Conservation (phyloP, 129 eudicot genomes). For the Flaveria linearis region DNA sequence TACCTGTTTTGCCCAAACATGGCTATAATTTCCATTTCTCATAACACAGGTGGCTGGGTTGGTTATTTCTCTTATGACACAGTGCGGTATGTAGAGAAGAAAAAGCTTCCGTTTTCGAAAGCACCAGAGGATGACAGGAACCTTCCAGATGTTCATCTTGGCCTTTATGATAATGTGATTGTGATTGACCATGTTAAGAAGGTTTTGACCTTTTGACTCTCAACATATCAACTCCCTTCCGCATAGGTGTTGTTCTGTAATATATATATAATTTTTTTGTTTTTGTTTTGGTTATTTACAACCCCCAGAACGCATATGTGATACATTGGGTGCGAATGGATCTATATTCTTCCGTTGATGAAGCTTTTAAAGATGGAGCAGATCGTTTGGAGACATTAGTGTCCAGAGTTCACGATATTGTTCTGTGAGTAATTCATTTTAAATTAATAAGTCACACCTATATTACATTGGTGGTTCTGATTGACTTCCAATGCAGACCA, state of each 20-base stretch:
- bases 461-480: conserved; percentile 22
- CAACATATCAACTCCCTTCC: conserved; percentile 8
- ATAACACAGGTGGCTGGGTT: conserved; percentile 93
- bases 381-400: conserved; percentile 63
- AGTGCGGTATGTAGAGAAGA: conserved; percentile 94
- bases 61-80: conserved; percentile 99
- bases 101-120: conserved; percentile 80
- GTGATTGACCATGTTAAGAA: conserved; percentile 98
- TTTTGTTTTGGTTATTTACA: neutral
- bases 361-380: conserved; percentile 75
- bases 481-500: conserved; percentile 58
- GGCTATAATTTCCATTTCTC: conserved; percentile 15
- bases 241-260: conserved; percentile 9
- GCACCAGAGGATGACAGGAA: conserved; percentile 93
- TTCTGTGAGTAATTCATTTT: conserved; percentile 62
- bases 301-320: conserved; percentile 74
- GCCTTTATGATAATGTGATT: conserved; percentile 94
- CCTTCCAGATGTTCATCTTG: conserved; percentile 97
- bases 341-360: conserved; percentile 65
- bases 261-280: neutral
- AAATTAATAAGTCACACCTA: conserved; percentile 3
- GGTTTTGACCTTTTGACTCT: conserved; percentile 44
- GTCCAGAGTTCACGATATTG: conserved; percentile 84
- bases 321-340: conserved; percentile 94
- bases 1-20: neutral